A percentile compares a stretch with the other conserved stretches of the same genome.
Conservation (phyloP, 2,329 filamentous ascomycete genomes). For the Curvularia spicifera region DNA sequence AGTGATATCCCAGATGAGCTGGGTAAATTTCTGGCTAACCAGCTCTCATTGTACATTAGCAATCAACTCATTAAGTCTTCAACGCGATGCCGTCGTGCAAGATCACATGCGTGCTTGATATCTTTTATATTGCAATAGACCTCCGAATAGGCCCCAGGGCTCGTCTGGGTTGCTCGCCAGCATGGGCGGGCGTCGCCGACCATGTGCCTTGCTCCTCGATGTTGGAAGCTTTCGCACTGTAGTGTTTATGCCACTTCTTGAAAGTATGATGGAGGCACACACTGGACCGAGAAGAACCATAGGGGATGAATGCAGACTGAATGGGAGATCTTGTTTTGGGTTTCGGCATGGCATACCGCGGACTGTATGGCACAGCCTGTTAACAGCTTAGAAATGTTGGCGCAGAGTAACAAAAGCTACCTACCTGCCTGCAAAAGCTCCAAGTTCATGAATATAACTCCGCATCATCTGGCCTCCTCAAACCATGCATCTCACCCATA, state of each 20-base stretch:
- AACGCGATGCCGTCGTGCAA: slow-evolving; percentile 10
- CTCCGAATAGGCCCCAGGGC: slow-evolving; percentile 10
- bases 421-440: not conserved
- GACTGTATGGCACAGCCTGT: not conserved
- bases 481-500: slow-evolving; percentile 5
- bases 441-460: slow-evolving; percentile 13
- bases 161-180: slow-evolving; percentile 16
- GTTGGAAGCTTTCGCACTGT: slow-evolving; percentile 16
- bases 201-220: slow-evolving; percentile 23
- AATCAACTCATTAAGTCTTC: not conserved
- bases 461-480: slow-evolving; percentile 14
- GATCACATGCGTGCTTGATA: slow-evolving; percentile 19
- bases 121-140: slow-evolving; percentile 13
- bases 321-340: not conserved
- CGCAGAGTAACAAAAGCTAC: not conserved
- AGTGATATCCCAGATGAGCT: slow-evolving; percentile 4
- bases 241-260: slow-evolving; percentile 22
- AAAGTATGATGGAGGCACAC: not conserved
- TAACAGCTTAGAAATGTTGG: not conserved
- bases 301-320: slow-evolving; percentile 11
- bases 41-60: slow-evolving; percentile 11
- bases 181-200: slow-evolving; percentile 1
- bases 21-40: slow-evolving; percentile 5
- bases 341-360: not conserved
- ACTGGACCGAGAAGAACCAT: slow-evolving; percentile 13